A percentile compares a stretch with the other conserved stretches of the same genome.
Conservation (phyloP, 352 stramenopile species). For the Phytophthora pluvialis region DNA sequence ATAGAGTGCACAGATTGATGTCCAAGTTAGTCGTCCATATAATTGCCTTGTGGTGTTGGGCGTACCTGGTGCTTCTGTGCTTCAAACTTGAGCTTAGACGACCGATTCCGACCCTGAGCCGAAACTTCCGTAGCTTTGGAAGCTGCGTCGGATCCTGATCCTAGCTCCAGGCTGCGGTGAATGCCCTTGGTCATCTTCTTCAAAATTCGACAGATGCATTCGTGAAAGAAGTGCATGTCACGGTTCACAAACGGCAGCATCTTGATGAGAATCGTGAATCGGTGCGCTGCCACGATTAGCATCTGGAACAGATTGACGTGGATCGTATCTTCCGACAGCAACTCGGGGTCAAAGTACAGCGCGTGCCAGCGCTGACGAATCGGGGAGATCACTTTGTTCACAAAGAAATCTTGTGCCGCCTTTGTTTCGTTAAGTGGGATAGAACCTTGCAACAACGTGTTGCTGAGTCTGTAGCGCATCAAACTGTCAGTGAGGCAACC, state of each 20-base stretch:
- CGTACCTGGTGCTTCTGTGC: constrained; percentile 34
- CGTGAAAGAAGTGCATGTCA: constrained; percentile 51
- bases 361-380: constrained; percentile 75
- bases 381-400: constrained; percentile 67
- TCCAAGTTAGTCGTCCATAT: not conserved
- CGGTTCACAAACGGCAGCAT: constrained; percentile 63
- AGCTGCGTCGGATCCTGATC: not conserved
- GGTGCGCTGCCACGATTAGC: constrained; percentile 49
- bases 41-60: not conserved
- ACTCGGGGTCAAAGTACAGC: constrained; percentile 60
- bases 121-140: not conserved
- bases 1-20: not conserved
- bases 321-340: constrained; percentile 51
- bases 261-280: constrained; percentile 58
- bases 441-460: constrained; percentile 44
- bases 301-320: constrained; percentile 72
- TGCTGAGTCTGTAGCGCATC: constrained; percentile 32
- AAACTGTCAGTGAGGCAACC: constrained; percentile 15
- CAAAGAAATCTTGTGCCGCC: constrained; percentile 53
- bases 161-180: constrained; percentile 38
- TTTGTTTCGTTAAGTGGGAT: constrained; percentile 73
- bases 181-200: constrained; percentile 59
- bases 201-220: constrained; percentile 41
- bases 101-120: not conserved
- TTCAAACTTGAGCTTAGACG: constrained; percentile 15